Percentiles rank a stretch among this genome's conserved stretches.
Evolutionary conservation across 768 basidiomycete genomes (phyloP).

Genomic region (Termitomyces eurrhizus): DNA sequence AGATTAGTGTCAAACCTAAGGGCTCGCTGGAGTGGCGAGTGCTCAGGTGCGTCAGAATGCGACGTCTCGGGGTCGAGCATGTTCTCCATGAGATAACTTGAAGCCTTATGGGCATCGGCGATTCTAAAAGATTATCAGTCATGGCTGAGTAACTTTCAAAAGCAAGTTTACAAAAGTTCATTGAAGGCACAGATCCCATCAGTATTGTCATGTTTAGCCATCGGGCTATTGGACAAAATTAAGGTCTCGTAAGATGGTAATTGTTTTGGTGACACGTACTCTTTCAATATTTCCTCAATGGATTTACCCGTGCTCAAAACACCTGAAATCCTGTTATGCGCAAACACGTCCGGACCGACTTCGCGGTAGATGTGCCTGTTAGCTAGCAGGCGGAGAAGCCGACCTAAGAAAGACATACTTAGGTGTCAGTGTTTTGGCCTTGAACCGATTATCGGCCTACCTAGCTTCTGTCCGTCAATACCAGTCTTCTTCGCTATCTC

Average conservation of each 20-base stretch:
- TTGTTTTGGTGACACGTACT: conserved; percentile 15
- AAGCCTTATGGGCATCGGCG: conserved; percentile 21
- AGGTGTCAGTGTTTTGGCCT: background rate
- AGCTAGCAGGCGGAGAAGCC: conserved; percentile 30
- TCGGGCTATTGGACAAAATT: conserved; percentile 15
- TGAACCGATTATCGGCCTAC: conserved; percentile 16
- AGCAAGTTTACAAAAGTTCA: conserved; percentile 17
- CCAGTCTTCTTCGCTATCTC: conserved; percentile 31
- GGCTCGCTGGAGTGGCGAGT: conserved; percentile 18
- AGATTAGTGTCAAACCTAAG: conserved; percentile 15
- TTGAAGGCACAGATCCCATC: conserved; percentile 24
- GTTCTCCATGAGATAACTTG: conserved; percentile 24
- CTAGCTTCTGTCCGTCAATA: conserved; percentile 30
- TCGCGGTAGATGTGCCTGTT: conserved; percentile 34
- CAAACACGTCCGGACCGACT: conserved; percentile 29
- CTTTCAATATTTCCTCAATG: conserved; percentile 19
- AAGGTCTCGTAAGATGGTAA: background rate
- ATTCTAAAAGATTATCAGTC: conserved; percentile 12
- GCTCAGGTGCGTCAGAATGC: conserved; percentile 15
- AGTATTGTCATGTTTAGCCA: conserved; percentile 24
- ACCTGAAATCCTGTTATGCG: conserved; percentile 30
- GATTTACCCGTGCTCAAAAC: conserved; percentile 27
- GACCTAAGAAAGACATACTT: conserved; percentile 11
- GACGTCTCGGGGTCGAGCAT: conserved; percentile 19
- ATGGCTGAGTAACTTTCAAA: background rate